Evolutionary conservation across 768 basidiomycete species (phyloP), one percentile per base, ranked within the genome.

Genomic region (Collybia sp.): DNA sequence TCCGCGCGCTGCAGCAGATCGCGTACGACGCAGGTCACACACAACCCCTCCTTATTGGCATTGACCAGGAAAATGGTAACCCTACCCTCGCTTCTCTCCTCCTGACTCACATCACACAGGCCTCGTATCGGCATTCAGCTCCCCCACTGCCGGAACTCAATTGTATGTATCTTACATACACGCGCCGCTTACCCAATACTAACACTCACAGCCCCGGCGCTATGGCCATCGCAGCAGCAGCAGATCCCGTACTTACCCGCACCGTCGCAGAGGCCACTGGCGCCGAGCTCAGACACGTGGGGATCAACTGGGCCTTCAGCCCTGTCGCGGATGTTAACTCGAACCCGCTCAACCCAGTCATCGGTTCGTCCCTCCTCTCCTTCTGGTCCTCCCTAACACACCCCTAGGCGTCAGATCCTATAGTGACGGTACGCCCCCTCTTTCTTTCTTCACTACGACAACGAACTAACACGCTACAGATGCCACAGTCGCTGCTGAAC

Each of bases 241-340:
- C 75, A 1, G 61, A 70, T 5, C 59, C 63, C 3, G 65, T 77
- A 0, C 64, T 79, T 2, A 70, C 75, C 25, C 59, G 70, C 15
- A 61, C 75, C 12, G 68, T 82, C 6, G 57, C 70, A 16, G 57
- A 45, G 19, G 81, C 76, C 0, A 75, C 75, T 3, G 84, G 72
- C 2, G 61, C 54, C 13, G 85, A 88, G 58, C 64, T 87, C 45
- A 74, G 70, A 45, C 60, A 75, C 33, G 78, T 70, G 1, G 85
- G 85, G 0, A 78, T 88, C 47, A 83, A 84, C 54, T 88, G 85
- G 85, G 76, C 68, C 6, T 86, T 76, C 50, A 79, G 80, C 53
- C 85, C 85, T 0, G 82, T 86, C 5, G 83, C 77, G 9, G 84
- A 88, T 54, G 76, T 88, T 40, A 88, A 87, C 55, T 79, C 75